Conservation (phyloP, 805 yeast genomes). For the Saitoella complicata region DNA sequence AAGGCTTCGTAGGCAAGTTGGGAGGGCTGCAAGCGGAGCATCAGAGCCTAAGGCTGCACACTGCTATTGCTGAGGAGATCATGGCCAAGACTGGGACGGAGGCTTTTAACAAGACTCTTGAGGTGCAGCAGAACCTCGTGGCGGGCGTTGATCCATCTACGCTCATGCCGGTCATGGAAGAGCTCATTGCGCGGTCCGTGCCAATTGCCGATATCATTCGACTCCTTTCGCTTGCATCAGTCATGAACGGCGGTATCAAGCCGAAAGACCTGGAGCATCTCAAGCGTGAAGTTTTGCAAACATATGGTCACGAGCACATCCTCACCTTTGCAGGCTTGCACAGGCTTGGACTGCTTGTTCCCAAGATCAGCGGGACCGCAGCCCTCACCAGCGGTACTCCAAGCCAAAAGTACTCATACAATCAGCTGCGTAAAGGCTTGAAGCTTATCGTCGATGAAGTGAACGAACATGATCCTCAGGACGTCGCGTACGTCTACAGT, state of each 20-base stretch:
- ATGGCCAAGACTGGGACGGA: conserved; percentile 12
- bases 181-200: conserved; percentile 34
- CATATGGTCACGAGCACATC: conserved; percentile 46
- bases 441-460: conserved; percentile 18
- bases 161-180: conserved; percentile 27
- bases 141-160: conserved; percentile 29
- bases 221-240: conserved; percentile 39
- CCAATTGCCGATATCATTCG: conserved; percentile 32
- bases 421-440: conserved; percentile 25
- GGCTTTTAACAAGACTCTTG: conserved; percentile 31
- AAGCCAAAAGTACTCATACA: conserved; percentile 16
- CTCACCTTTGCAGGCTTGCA: conserved; percentile 33
- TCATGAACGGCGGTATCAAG: conserved; percentile 51
- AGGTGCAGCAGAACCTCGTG: conserved; percentile 55
- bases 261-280: conserved; percentile 44
- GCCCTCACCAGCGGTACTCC: conserved; percentile 26
- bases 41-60: conserved; percentile 44
- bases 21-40: conserved; percentile 53
- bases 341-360: conserved; percentile 31
- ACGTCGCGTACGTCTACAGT: conserved; percentile 52
- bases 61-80: conserved; percentile 13
- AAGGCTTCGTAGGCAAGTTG: conserved; percentile 52
- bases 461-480: conserved; percentile 28
- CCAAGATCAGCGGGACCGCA: conserved; percentile 16
- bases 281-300: conserved; percentile 38